phyloP scores from a whole-genome alignment of 495 filamentous ascomycete genomes.

The Cercophora sp. region DNA sequence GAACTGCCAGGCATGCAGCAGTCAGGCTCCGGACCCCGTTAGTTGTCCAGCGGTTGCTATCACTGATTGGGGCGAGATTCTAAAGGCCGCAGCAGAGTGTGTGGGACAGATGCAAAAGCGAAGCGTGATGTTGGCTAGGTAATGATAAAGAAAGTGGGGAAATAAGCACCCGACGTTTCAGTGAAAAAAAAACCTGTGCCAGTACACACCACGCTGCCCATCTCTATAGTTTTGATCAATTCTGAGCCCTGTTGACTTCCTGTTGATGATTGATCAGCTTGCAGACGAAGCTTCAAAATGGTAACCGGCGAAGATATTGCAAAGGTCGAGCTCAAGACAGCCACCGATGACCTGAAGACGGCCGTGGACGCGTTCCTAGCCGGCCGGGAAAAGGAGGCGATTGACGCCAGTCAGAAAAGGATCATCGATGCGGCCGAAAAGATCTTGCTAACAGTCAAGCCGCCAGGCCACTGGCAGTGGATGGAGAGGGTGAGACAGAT shows the following conservation, averaged over 20 bases:
- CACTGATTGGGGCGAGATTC: neutral
- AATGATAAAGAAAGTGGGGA: too few species aligned
- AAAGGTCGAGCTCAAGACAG: neutral
- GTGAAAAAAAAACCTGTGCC: neutral
- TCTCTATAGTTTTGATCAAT: neutral
- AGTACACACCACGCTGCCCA: neutral
- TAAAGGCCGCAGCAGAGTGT: neutral
- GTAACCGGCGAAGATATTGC: neutral
- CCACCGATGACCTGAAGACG: neutral
- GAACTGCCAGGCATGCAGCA: neutral
- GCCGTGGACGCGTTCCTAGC: slow-evolving; percentile 2
- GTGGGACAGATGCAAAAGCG: neutral
- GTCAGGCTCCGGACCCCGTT: neutral
- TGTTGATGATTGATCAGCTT: neutral
- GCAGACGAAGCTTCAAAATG: neutral
- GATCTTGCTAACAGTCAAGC: neutral
- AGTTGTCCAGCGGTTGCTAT: neutral
- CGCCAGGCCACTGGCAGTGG: neutral
- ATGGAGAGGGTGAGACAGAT: neutral
- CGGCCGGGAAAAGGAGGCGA: neutral
- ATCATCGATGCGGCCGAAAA: neutral
- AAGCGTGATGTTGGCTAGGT: too few species aligned
- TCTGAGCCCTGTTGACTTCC: neutral
- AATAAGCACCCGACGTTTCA: too few species aligned
- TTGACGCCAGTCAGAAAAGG: neutral